Percentiles rank a stretch among this genome's conserved stretches.
Evolutionary conservation across 176 grass and related monocot genomes (phyloP).

Genomic region (Avena atlantica): DNA sequence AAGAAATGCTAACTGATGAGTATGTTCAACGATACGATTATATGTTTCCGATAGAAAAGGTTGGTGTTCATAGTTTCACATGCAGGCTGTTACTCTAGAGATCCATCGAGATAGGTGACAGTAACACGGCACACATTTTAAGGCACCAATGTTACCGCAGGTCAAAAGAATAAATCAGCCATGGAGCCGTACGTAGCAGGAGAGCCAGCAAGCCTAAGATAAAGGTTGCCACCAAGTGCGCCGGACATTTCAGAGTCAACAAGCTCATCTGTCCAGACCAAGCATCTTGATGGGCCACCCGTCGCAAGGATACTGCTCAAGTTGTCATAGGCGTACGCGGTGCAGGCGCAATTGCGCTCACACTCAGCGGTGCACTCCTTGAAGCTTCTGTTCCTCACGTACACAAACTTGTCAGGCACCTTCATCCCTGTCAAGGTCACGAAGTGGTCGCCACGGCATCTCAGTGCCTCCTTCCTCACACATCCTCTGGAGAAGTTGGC

Average conservation of each 20-base stretch:
- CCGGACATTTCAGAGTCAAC: conserved; percentile 36
- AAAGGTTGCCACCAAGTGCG: conserved; percentile 40
- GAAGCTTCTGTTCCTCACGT: conserved; percentile 35
- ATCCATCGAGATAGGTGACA: neutral
- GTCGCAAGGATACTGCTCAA: neutral
- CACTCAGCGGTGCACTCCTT: conserved; percentile 46
- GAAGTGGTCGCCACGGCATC: conserved; percentile 24
- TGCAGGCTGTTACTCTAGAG: neutral
- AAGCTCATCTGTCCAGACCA: conserved; percentile 60
- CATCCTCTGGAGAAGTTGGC: conserved; percentile 41
- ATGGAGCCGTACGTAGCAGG: conserved; percentile 40
- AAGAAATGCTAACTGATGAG: neutral
- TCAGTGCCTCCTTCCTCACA: conserved; percentile 33
- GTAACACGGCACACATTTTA: neutral
- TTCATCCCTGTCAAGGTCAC: conserved; percentile 40
- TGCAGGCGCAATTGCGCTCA: conserved; percentile 53
- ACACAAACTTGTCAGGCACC: conserved; percentile 37
- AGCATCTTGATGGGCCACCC: conserved; percentile 46
- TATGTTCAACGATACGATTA: neutral
- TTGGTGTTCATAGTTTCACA: neutral
- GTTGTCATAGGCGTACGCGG: conserved; percentile 44
- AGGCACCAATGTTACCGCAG: neutral
- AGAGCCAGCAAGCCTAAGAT: conserved; percentile 38
- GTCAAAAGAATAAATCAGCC: neutral
- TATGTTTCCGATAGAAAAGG: neutral